Base-by-base conservation (phyloP, 2,329 filamentous ascomycete species). In the Lachnellula cervina region DNA sequence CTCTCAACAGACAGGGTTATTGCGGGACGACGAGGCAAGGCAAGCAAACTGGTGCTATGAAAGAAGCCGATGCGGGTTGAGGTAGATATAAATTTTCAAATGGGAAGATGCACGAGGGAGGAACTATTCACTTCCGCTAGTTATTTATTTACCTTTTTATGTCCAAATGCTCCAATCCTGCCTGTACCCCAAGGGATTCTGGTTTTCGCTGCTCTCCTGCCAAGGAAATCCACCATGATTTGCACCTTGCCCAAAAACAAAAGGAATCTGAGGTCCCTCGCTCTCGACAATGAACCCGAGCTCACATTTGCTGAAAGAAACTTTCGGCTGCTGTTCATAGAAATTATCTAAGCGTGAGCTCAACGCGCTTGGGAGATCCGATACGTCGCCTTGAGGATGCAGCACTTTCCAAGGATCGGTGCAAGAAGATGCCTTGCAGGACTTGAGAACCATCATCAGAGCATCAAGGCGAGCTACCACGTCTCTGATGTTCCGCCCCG, bases 401-500 rank as follows among this genome's bases (percentile, higher is more conserved):
- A 86, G 66, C 2, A 72, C 71, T 21, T 70, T 68, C 83, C 83
- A 86, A 0, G 83, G 82, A 21, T 77, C 68, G 1, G 74, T 70
- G 62, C 83, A 86, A 0, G 73, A 71, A 13, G 71, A 61, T 8
- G 74, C 78, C 64, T 80, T 78, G 69, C 83, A 86, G 1, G 79
- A 79, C 69, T 86, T 86, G 25, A 83, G 70, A 2, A 83, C 79
- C 50, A 86, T 69, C 49, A 84, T 71, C 0, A 86, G 71, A 1
- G 80, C 71, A 58, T 86, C 82, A 0, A 87, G 73, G 3, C 81
- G 77, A 23, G 72, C 68, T 5, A 77, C 64, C 0, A 82, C 71
- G 50, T 75, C 71, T 7, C 61, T 46, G 0, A 75, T 54, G n/a
- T 70, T 62, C 6, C 66, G 61, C 4, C 70, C 71, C 4, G 72